A percentile compares a stretch with the other conserved stretches of the same genome.
phyloP scores from a whole-genome alignment of 768 basidiomycete genomes.

The Mycena epipterygia region DNA sequence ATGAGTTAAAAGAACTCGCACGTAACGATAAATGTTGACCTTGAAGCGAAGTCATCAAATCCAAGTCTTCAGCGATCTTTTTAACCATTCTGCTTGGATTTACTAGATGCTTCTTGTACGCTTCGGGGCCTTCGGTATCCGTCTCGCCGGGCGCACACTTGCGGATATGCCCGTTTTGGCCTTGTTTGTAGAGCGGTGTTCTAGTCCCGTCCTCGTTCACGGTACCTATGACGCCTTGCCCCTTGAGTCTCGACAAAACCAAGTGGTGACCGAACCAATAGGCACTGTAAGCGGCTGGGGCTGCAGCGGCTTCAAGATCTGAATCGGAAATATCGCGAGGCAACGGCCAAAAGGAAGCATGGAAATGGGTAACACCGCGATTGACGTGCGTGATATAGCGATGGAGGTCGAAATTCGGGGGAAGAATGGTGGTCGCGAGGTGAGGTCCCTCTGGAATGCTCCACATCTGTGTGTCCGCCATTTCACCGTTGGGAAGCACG shows the following conservation, averaged over 20 bases:
- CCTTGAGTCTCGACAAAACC: background rate
- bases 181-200: background rate
- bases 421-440: background rate
- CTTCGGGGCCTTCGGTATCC: background rate
- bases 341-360: conserved; percentile 6
- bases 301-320: background rate
- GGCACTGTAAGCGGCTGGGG: background rate
- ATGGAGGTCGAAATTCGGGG: background rate
- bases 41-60: too few species aligned
- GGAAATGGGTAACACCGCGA: conserved; percentile 26
- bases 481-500: background rate
- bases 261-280: background rate
- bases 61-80: background rate
- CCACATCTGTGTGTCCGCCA: conserved; percentile 3
- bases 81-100: conserved; percentile 9
- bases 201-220: background rate
- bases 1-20: too few species aligned
- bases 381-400: conserved; percentile 29
- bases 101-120: background rate
- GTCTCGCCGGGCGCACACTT: background rate
- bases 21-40: too few species aligned
- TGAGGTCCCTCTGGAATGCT: background rate
- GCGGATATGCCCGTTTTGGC: background rate
- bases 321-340: conserved; percentile 5
- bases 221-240: conserved; percentile 7